Conservation (phyloP, 2,329 filamentous ascomycete genomes). For the Calonectria henricotiae region DNA sequence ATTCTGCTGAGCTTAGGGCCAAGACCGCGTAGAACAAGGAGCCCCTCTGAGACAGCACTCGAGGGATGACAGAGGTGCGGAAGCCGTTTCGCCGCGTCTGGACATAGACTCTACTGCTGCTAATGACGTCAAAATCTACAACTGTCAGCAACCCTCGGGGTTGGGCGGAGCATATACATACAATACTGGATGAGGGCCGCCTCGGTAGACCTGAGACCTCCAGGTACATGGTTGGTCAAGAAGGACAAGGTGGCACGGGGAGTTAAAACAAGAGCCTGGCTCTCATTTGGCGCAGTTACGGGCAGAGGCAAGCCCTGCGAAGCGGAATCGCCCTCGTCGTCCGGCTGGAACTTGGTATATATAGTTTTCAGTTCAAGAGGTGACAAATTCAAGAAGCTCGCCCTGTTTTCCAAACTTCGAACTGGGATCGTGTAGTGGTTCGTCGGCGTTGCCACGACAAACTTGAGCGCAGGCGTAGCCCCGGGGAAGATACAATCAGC, state of each 20-base stretch:
- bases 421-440: conserved; percentile 41
- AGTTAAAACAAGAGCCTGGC: neutral
- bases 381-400: conserved; percentile 45
- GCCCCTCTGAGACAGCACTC: conserved; percentile 40
- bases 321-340: conserved; percentile 9
- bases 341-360: conserved; percentile 26
- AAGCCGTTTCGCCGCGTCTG: conserved; percentile 46
- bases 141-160: neutral
- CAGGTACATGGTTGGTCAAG: neutral
- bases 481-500: conserved; percentile 43
- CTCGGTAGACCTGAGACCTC: neutral
- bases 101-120: conserved; percentile 49
- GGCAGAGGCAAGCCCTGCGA: neutral
- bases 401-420: neutral
- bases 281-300: neutral
- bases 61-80: conserved; percentile 47
- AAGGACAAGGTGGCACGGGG: neutral
- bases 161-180: conserved; percentile 18
- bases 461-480: conserved; percentile 47
- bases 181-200: conserved; percentile 47
- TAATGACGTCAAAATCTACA: conserved; percentile 46
- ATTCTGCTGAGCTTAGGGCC: conserved; percentile 50
- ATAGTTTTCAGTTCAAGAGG: conserved; percentile 34
- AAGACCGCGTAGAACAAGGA: conserved; percentile 46
- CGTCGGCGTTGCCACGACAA: conserved; percentile 42